These are phyloP conservation scores for Teunomyces stri DNA, from an alignment of 805 yeast genomes.

Conservation along the genomic window DNA sequence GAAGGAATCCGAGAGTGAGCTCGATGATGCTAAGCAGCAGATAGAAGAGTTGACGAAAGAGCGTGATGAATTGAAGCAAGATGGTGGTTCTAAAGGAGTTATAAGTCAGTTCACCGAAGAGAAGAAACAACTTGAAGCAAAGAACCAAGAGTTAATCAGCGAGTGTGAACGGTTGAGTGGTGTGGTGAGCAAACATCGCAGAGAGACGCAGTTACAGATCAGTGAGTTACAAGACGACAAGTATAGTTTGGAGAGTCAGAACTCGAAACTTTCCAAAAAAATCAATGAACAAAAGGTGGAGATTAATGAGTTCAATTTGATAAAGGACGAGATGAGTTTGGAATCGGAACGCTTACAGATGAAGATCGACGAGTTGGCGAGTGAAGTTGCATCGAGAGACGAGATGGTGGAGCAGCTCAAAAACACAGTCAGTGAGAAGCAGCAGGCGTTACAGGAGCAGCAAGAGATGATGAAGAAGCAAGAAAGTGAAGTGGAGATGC, in stretches of 20 bases:
- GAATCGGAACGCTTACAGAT: slow-evolving; percentile 41
- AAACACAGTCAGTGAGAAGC: not conserved
- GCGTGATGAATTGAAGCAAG: not conserved
- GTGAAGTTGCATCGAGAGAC: slow-evolving; percentile 11
- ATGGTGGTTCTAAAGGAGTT: not conserved
- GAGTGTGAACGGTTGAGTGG: slow-evolving; percentile 54
- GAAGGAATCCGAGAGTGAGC: slow-evolving; percentile 65
- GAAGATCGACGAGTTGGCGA: slow-evolving; percentile 42
- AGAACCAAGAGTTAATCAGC: slow-evolving; percentile 42
- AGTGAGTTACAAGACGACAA: slow-evolving; percentile 36
- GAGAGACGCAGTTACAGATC: slow-evolving; percentile 35
- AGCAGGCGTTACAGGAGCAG: not conserved
- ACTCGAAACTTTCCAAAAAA: slow-evolving; percentile 37
- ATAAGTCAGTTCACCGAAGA: not conserved
- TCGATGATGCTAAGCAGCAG: slow-evolving; percentile 51
- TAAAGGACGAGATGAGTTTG: slow-evolving; percentile 36
- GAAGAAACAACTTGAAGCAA: slow-evolving; percentile 9
- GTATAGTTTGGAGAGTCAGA: slow-evolving; percentile 39
- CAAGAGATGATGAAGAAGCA: not conserved
- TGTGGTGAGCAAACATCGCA: slow-evolving; percentile 36
- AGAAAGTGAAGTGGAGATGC: slow-evolving; percentile 1
- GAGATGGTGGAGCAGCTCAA: not conserved
- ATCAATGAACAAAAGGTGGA: slow-evolving; percentile 40
- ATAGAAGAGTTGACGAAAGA: slow-evolving; percentile 19
- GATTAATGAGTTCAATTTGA: slow-evolving; percentile 39